phyloP scores from a whole-genome alignment of 345 rosid genomes.

The Mercurialis annua region DNA sequence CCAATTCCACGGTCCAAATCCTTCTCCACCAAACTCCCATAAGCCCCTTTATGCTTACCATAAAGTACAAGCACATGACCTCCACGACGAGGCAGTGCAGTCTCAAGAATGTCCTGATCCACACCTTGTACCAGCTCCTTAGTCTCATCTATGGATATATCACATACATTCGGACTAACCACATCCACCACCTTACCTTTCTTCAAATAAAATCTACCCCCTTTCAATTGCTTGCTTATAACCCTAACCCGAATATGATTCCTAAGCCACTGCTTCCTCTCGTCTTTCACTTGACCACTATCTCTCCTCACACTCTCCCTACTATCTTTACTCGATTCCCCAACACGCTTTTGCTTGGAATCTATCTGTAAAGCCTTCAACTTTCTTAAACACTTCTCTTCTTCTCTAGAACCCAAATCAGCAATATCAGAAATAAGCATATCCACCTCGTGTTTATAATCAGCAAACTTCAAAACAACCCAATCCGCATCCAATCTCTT shows the following conservation, averaged over 20 bases:
- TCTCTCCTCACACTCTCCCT: conserved; percentile 28
- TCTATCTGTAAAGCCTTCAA: conserved; percentile 39
- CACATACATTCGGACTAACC: conserved; percentile 63
- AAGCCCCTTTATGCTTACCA: conserved; percentile 66
- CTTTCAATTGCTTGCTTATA: conserved; percentile 58
- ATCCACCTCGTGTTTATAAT: conserved; percentile 38
- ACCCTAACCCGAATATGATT: conserved; percentile 72
- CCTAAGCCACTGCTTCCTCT: conserved; percentile 50
- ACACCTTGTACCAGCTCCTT: conserved; percentile 71
- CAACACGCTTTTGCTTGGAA: conserved; percentile 13
- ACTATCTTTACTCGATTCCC: neutral
- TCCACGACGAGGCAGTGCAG: conserved; percentile 74
- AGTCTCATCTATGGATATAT: conserved; percentile 67
- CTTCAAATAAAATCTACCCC: conserved; percentile 74
- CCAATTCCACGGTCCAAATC: conserved; percentile 64
- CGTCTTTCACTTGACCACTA: conserved; percentile 19
- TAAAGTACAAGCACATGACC: conserved; percentile 61
- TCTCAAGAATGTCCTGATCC: conserved; percentile 76
- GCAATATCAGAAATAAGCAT: conserved; percentile 50
- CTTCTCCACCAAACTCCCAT: conserved; percentile 67
- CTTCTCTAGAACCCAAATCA: conserved; percentile 62
- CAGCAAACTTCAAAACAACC: conserved; percentile 47
- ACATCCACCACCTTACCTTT: conserved; percentile 84
- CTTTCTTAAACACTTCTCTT: conserved; percentile 56
- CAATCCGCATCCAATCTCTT: conserved; percentile 27